Base-by-base conservation (phyloP, 306 rosid genomes). In the Geum urbanum region DNA sequence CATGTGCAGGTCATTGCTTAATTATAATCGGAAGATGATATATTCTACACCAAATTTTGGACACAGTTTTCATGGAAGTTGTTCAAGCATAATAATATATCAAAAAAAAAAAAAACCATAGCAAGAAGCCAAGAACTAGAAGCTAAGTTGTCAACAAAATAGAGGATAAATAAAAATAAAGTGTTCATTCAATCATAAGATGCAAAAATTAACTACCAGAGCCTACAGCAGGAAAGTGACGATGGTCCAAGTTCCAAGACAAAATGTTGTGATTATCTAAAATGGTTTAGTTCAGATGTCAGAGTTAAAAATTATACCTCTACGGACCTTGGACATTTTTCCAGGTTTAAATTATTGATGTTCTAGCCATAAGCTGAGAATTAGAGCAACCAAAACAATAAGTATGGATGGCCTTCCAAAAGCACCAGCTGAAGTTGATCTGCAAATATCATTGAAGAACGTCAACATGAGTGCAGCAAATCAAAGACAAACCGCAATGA, bases 341-440 rank as follows among this genome's bases (percentile, higher is more conserved):
- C 59, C 59, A 19, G 59, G 14, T 54, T 20, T 11, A 19, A 63
- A 79, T 65, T 50, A 79, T 67, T 6, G 43, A 32, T 13, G 37
- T 19, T 57, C 41, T 32, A 6, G 44, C 35, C 43, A 3, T 14
- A 84, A 74, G 80, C 81, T 71, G 53, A 77, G 61, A 66, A 85
- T 50, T 63, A 87, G 62, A 41, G 87, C 80, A 68, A 77, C 68
- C 74, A 71, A 12, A 6, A 81, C 43, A 63, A 83, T 22, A 78
- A 79, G 54, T 35, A 71, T 59, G 69, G 69, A 79, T 64, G 86
- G 80, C 70, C 78, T 88, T 60, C 37, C 77, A 71, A 66, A 48
- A 8, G 63, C 68, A 62, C 85, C 84, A 19, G 84, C 84, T 14
- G 97, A 87, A 45, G 88, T 91, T 60, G 99, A 94, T 92, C 99